Base-by-base conservation (phyloP, 2,329 filamentous ascomycete genomes). In the Trichoderma sp. region DNA sequence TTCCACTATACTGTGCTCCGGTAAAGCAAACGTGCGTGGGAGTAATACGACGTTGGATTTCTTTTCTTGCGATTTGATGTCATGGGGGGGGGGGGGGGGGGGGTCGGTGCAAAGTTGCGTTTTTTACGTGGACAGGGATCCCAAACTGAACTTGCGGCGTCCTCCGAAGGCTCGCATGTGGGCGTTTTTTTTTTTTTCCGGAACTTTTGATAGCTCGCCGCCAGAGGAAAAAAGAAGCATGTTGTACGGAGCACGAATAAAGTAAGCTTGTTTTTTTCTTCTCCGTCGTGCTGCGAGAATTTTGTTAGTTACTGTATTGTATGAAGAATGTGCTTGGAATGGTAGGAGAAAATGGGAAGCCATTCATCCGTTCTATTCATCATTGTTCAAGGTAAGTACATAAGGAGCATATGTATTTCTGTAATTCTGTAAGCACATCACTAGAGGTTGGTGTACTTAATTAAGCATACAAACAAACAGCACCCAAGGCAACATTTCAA, bases 121-220 rank as follows among this genome's bases (percentile, higher is more conserved):
- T 10, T 27, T 27, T 27, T 15, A 17, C 17, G 17, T 27, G 8
- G 63, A 65, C 63, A 65, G 39, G 63, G 63, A 65, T 65, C 35
- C 19, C 19, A n/a, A n/a, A 19, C 4, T 25, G 12, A 64, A 35
- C 12, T 2, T 2, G 37, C 61, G 61, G 61, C 61, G 61, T 56
- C 35, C 27, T 64, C 50, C 61, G 61, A 25, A 57, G 53, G 53
- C n/a, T n/a, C n/a, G n/a, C n/a, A n/a, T n/a, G n/a, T 57, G 29
- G 61, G 39, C 29, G 42, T 12, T 22, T 52, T 35, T n/a, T n/a
- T 61, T 25, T 56, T 29, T 42, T 29, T 34, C 34, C 35, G 63
- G 63, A 65, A 65, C 63, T 65, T 65, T 65, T 65, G 63, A 57
- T n/a, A 65, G 63, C 57, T 52, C 32, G 32, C 45, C 5, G 39